phyloP scores from a whole-genome alignment of 192 early-diverging fungal species.

The Coemansia sp. region DNA sequence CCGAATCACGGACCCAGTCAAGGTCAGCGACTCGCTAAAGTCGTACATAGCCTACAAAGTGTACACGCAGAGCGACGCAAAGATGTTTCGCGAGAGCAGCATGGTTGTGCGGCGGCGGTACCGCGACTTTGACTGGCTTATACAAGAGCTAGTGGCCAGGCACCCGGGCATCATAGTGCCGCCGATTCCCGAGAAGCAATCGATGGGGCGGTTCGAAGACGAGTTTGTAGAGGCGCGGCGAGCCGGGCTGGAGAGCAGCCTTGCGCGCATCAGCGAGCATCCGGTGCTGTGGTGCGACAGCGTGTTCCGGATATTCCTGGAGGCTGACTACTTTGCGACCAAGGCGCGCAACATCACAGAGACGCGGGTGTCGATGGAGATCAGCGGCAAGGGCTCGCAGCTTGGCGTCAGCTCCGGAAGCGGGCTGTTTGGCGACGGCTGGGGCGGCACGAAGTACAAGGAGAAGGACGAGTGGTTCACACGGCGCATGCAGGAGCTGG shows the following conservation, averaged over 20 bases:
- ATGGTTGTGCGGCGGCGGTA: slow-evolving; percentile 86
- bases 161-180: slow-evolving; percentile 91
- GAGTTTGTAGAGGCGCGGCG: slow-evolving; percentile 92
- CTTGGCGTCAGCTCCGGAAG: slow-evolving; percentile 20
- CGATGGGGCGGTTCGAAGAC: slow-evolving; percentile 88
- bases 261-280: slow-evolving; percentile 78
- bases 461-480: slow-evolving; percentile 82
- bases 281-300: slow-evolving; percentile 79
- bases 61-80: slow-evolving; percentile 75
- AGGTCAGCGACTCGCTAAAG: slow-evolving; percentile 85
- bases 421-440: slow-evolving; percentile 68
- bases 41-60: slow-evolving; percentile 88
- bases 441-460: slow-evolving; percentile 66
- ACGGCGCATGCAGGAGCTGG: slow-evolving; percentile 69
- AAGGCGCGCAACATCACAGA: slow-evolving; percentile 54
- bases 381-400: slow-evolving; percentile 37
- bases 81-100: slow-evolving; percentile 73
- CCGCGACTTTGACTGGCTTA: slow-evolving; percentile 93
- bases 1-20: slow-evolving; percentile 81
- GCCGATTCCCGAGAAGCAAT: slow-evolving; percentile 92
- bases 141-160: slow-evolving; percentile 70
- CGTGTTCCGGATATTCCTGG: slow-evolving; percentile 83
- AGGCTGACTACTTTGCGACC: slow-evolving; percentile 78
- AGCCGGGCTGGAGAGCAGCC: slow-evolving; percentile 78
- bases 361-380: slow-evolving; percentile 33